Conservation (phyloP, 371 early-diverging fungal species). For the Smittium culicis region DNA sequence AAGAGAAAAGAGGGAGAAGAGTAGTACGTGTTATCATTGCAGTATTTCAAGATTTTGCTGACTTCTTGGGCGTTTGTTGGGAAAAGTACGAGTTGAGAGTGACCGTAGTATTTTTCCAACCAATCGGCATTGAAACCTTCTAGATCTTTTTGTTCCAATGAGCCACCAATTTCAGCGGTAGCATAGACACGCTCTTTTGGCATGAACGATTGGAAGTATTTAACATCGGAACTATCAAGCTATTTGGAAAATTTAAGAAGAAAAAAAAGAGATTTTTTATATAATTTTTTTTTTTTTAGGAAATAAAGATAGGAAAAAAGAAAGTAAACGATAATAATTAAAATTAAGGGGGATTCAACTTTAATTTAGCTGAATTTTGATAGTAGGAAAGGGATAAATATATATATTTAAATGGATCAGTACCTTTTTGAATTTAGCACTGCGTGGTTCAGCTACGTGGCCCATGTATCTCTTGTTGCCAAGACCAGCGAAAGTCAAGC, state of each 20-base stretch:
- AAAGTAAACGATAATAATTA: neutral
- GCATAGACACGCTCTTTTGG: constrained; percentile 24
- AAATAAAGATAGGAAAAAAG: neutral
- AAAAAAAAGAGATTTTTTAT: too few relatives aligned
- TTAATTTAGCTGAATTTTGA: too few relatives aligned
- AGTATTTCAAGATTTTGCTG: constrained; percentile 67
- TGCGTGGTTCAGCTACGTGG: neutral
- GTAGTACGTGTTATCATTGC: constrained; percentile 39
- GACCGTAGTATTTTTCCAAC: constrained; percentile 82
- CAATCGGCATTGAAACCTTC: constrained; percentile 70
- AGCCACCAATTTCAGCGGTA: constrained; percentile 25
- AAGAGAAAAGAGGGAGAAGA: neutral
- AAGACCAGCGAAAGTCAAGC: too few relatives aligned
- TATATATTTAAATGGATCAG: too few relatives aligned
- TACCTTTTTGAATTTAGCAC: constrained; percentile 9
- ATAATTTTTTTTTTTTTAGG: too few relatives aligned
- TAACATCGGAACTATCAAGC: constrained; percentile 18
- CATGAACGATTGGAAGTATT: constrained; percentile 17
- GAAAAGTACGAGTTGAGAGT: constrained; percentile 63
- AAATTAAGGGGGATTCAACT: too few relatives aligned
- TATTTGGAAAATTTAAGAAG: too few relatives aligned
- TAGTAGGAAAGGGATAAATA: too few relatives aligned
- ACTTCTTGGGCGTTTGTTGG: constrained; percentile 81
- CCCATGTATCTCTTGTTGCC: constrained; percentile 10
- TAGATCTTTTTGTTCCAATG: constrained; percentile 23